Evolutionary conservation across 805 yeast species (phyloP).

Genomic region (Wickerhamomyces tratensis): DNA sequence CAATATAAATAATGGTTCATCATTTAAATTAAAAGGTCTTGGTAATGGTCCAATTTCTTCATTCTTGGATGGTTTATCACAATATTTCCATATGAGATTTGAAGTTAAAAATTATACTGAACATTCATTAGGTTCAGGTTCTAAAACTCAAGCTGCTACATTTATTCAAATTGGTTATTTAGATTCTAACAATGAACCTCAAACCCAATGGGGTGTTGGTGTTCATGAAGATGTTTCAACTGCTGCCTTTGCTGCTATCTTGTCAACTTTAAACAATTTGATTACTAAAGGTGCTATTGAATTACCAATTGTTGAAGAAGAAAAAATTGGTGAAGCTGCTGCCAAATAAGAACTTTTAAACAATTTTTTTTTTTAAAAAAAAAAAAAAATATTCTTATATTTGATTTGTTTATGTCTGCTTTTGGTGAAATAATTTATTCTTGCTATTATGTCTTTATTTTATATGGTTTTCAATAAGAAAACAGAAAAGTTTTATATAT

Average conservation of each 20-base stretch:
- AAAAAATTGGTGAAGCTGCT: background rate
- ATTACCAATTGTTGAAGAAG: background rate
- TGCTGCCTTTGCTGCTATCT: constrained; percentile 65
- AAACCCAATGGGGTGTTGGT: constrained; percentile 81
- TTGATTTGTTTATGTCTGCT: too few species aligned
- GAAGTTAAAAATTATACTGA: constrained; percentile 63
- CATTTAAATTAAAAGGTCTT: constrained; percentile 34
- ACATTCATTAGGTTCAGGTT: constrained; percentile 66
- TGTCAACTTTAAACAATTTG: constrained; percentile 49
- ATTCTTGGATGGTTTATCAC: constrained; percentile 53
- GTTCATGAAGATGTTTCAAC: constrained; percentile 83
- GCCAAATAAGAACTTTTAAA: background rate
- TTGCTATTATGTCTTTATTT: too few species aligned
- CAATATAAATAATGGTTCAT: constrained; percentile 22
- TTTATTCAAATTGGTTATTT: constrained; percentile 51
- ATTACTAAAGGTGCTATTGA: constrained; percentile 13
- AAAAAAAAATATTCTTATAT: background rate
- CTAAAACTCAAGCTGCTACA: constrained; percentile 66
- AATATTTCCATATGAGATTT: constrained; percentile 38
- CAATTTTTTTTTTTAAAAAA: too few species aligned
- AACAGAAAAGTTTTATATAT: too few species aligned
- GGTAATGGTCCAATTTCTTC: constrained; percentile 81
- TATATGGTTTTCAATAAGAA: too few species aligned
- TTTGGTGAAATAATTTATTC: too few species aligned
- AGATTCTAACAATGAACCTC: constrained; percentile 29